Evolutionary conservation across 768 basidiomycete species (phyloP).

Genomic region (Phylloporus arenicola): DNA sequence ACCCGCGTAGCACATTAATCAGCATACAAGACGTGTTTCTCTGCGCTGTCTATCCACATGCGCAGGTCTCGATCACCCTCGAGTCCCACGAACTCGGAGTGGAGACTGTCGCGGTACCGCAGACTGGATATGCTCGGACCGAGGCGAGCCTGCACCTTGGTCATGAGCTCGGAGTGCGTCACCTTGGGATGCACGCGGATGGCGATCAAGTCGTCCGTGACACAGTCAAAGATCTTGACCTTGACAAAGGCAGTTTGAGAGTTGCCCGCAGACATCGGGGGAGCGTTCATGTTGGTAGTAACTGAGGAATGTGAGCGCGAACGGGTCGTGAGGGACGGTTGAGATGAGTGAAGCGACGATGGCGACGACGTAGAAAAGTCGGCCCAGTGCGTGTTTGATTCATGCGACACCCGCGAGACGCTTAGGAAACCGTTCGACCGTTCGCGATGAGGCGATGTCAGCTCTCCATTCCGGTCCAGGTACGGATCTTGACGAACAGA

Average conservation of each 20-base stretch:
- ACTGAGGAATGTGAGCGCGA: slow-evolving; percentile 57
- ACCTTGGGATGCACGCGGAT: slow-evolving; percentile 95
- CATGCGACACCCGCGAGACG: slow-evolving; percentile 26
- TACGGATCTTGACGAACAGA: slow-evolving; percentile 36
- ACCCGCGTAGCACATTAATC: slow-evolving; percentile 38
- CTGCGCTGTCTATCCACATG: slow-evolving; percentile 71
- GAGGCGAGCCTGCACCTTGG: slow-evolving; percentile 84
- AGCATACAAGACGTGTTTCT: slow-evolving; percentile 81
- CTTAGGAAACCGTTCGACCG: slow-evolving; percentile 25
- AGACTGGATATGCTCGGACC: slow-evolving; percentile 67
- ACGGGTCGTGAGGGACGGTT: slow-evolving; percentile 48
- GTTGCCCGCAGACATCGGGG: slow-evolving; percentile 71
- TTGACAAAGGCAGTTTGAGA: slow-evolving; percentile 89
- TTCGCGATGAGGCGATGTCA: slow-evolving; percentile 31
- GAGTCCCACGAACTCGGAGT: slow-evolving; percentile 59
- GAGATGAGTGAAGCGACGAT: slow-evolving; percentile 45
- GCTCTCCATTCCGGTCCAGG: slow-evolving; percentile 28
- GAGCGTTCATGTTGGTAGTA: slow-evolving; percentile 49
- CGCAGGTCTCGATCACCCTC: slow-evolving; percentile 58
- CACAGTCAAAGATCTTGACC: slow-evolving; percentile 95
- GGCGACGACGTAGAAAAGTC: slow-evolving; percentile 37
- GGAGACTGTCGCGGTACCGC: slow-evolving; percentile 70
- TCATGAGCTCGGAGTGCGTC: slow-evolving; percentile 79
- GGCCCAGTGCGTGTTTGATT: slow-evolving; percentile 27
- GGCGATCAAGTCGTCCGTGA: slow-evolving; percentile 92